Evolutionary conservation across 257 asterid species (phyloP).

Genomic region (Plectranthus barbatus): DNA sequence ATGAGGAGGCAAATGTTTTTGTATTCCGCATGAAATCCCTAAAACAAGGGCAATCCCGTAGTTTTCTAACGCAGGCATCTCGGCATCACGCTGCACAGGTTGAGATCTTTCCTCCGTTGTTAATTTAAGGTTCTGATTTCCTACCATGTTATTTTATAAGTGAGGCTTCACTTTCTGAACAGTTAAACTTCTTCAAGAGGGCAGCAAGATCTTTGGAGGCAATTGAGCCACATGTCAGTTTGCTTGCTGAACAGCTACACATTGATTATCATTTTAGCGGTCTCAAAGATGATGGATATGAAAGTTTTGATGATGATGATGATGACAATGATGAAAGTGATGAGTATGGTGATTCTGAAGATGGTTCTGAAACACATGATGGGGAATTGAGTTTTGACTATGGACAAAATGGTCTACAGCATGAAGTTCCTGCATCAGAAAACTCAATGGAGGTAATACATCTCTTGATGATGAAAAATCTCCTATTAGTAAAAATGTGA

Average conservation of each 20-base stretch:
- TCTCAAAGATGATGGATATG: slow-evolving; percentile 56
- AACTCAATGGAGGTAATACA: slow-evolving; percentile 69
- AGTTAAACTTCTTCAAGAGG: slow-evolving; percentile 74
- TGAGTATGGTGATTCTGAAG: slow-evolving; percentile 32
- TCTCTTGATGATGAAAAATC: slow-evolving; percentile 3
- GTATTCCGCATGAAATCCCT: slow-evolving; percentile 94
- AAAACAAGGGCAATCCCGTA: slow-evolving; percentile 93
- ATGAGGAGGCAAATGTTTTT: slow-evolving; percentile 78
- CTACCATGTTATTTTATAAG: neutral
- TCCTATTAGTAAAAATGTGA: neutral
- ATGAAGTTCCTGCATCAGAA: slow-evolving; percentile 36
- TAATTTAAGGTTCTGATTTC: neutral
- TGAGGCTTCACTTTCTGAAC: slow-evolving; percentile 23
- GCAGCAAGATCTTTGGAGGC: slow-evolving; percentile 73
- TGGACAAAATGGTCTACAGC: slow-evolving; percentile 32
- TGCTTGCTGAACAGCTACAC: slow-evolving; percentile 69
- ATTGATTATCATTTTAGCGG: slow-evolving; percentile 85
- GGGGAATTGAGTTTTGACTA: slow-evolving; percentile 72
- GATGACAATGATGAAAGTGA: slow-evolving; percentile 29
- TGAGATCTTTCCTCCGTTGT: neutral
- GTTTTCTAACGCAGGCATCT: slow-evolving; percentile 90
- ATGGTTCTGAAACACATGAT: slow-evolving; percentile 46
- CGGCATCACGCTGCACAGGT: slow-evolving; percentile 99
- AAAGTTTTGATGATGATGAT: slow-evolving; percentile 30
- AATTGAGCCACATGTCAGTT: slow-evolving; percentile 84